These are phyloP conservation scores for Rhizomucor miehei DNA, from an alignment of 371 early-diverging fungal species.

Conservation along the genomic window DNA sequence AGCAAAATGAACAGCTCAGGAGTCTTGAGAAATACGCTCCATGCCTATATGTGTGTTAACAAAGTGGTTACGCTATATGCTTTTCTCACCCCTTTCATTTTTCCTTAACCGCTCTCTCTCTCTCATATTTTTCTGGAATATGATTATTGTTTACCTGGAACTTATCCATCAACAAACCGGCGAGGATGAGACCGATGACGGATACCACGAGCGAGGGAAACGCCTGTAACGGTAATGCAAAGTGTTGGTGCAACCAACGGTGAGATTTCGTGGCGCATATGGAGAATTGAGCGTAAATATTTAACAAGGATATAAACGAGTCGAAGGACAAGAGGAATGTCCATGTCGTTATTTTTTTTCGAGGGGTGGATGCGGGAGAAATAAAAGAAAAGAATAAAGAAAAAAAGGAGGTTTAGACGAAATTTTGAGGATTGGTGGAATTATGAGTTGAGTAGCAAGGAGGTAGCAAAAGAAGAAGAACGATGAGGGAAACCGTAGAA, in stretches of 20 bases:
- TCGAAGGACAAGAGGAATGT: constrained; percentile 4
- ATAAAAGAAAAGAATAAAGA: constrained; percentile 1
- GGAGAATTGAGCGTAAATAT: constrained; percentile 2
- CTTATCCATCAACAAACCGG: constrained; percentile 67
- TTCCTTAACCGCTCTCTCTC: too few relatives aligned
- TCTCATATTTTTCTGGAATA: background rate
- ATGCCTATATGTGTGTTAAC: constrained; percentile 39
- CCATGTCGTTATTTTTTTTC: background rate
- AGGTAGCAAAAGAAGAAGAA: too few relatives aligned
- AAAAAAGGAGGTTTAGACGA: background rate
- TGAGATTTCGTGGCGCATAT: constrained; percentile 5
- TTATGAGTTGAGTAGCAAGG: too few relatives aligned
- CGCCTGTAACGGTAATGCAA: constrained; percentile 42
- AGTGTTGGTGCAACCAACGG: constrained; percentile 11
- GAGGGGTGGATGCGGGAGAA: background rate
- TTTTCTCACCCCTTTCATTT: too few relatives aligned
- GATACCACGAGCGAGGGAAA: constrained; percentile 71
- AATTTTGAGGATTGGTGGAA: background rate
- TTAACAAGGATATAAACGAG: constrained; percentile 5
- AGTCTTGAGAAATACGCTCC: constrained; percentile 64
- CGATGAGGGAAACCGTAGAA: too few relatives aligned
- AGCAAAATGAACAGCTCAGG: constrained; percentile 81
- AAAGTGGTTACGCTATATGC: background rate
- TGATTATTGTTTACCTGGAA: constrained; percentile 49
- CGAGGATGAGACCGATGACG: constrained; percentile 68